Evolutionary conservation across 169 alveolate genomes (phyloP), one percentile per base, ranked within the genome.

Genomic region (Miamiensis avidus): DNA sequence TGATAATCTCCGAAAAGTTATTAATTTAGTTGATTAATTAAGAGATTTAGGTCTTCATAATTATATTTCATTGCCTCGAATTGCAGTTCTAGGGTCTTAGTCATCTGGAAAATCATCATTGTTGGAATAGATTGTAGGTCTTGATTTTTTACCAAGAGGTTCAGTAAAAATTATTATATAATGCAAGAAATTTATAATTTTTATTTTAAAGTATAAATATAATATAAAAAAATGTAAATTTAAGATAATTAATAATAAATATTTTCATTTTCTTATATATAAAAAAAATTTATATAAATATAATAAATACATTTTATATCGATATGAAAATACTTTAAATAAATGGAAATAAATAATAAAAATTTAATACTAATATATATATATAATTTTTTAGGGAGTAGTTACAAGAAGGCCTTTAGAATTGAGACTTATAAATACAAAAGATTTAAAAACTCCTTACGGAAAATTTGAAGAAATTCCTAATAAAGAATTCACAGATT

Each of bases 381-480:
- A 49, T 29, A 31, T 27, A 29, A 31, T 76, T 28, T 30, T 64
- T n/a, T 31, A 86, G 81, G 99, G 99, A 6, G 97, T 98, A 73
- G 99, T 98, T n/a, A 99, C 99, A 4, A 95, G 99, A 78, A 91
- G 99, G 34, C 99, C 99, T n/a, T 95, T 99, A n/a, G 99, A 98
- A 88, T 91, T 99, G 92, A 94, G 99, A 75, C 94, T 98, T 31
- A 94, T 95, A 79, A 99, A 98, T 86, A 92, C 97, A 72, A 90
- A 95, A 69, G 98, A 95, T 75, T 92, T 95, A 84, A 92, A 87
- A 76, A 91, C 92, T 86, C 97, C 98, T 30, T 96, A 96, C 94
- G 98, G 97, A n/a, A 88, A 91, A 16, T 96, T 97, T 79, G 96
- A 94, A 29, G 97, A 95, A 78, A 64, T 83, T 25, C 90, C 86